Evolutionary conservation across 83 land plant genomes (phyloP), one percentile per base, ranked within the genome.

Genomic region (Thuja plicata): DNA sequence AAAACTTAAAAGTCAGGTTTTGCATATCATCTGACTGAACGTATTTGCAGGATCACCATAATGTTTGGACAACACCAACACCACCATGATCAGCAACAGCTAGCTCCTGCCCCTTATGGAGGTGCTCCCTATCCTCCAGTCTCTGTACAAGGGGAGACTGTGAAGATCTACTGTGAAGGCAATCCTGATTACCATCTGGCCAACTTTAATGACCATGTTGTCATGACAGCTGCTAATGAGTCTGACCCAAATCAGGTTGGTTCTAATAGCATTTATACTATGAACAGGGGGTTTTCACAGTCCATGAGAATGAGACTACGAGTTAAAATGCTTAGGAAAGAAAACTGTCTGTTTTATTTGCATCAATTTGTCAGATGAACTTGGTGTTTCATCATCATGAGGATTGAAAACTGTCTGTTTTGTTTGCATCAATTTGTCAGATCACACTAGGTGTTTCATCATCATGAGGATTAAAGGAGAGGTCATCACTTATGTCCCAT

Each of bases 111-210:
- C 13, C 34, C 76, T 71, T 8, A 71, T 30, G 13, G 76, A 2
- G 85, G 30, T 40, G 43, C 24, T 40, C 85, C n/a, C 12, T 19
- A 82, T 21, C 48, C 85, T 30, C 78, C 37, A 74, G 78, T n/a
- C 34, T 30, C 85, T 82, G 50, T 34, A 24, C 81, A 82, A 66
- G 79, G 87, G 35, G 66, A 88, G 4, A 79, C 85, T 16, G 90
- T 91, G 11, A 91, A 89, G 86, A 88, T 94, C 35, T 94, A 54
- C 85, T 85, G 86, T 88, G 90, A 91, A 90, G 95, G 93, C 19
- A 87, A 88, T 80, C 62, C 90, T 13, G 85, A 90, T n/a, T 90
- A 82, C 84, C 84, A 71, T 21, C 87, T 94, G 45, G 85, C 93
- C 15, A 79, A 88, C 55, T 79, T 90, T n/a, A 91, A 94, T 87